Percentiles rank a stretch among this genome's conserved stretches.
Conservation (phyloP, 148 eudicot genomes). For the Camellia sinensis region DNA sequence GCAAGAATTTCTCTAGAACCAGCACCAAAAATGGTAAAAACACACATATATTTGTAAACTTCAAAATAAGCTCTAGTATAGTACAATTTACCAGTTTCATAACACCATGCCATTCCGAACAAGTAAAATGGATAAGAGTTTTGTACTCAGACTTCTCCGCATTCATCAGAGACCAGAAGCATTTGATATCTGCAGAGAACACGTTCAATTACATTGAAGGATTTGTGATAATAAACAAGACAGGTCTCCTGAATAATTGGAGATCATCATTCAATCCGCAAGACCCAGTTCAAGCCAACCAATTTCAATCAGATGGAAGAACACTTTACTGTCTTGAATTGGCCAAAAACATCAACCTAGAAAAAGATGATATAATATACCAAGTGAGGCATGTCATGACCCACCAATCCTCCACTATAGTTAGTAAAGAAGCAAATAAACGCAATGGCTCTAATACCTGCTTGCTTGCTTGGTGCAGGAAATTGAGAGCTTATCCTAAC, state of each 20-base stretch:
- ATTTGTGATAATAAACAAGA: constrained; percentile 79
- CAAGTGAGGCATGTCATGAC: no score
- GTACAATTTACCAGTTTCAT: no score
- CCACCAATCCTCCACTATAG: no score
- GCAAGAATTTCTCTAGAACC: constrained; percentile 33
- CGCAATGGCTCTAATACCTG: no score
- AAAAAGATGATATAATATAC: constrained; percentile 33
- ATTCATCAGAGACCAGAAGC: constrained; percentile 84
- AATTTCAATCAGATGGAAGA: constrained; percentile 75
- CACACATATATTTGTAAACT: neutral
- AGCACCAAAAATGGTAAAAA: constrained; percentile 41
- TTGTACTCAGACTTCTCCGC: constrained; percentile 66
- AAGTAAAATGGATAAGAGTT: constrained; percentile 94
- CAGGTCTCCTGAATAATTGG: constrained; percentile 80
- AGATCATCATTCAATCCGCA: constrained; percentile 70
- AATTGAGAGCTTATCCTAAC: constrained; percentile 36
- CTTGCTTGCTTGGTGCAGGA: constrained; percentile 49
- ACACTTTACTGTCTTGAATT: constrained; percentile 82
- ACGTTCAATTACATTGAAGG: constrained; percentile 89
- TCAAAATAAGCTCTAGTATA: no score
- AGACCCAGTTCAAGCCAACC: constrained; percentile 67
- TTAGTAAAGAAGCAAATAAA: no score
- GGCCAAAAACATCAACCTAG: constrained; percentile 70
- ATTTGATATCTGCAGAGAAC: constrained; percentile 55
- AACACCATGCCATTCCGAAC: constrained; percentile 24